phyloP scores from a whole-genome alignment of 495 filamentous ascomycete genomes.

The Daldinia decipiens region DNA sequence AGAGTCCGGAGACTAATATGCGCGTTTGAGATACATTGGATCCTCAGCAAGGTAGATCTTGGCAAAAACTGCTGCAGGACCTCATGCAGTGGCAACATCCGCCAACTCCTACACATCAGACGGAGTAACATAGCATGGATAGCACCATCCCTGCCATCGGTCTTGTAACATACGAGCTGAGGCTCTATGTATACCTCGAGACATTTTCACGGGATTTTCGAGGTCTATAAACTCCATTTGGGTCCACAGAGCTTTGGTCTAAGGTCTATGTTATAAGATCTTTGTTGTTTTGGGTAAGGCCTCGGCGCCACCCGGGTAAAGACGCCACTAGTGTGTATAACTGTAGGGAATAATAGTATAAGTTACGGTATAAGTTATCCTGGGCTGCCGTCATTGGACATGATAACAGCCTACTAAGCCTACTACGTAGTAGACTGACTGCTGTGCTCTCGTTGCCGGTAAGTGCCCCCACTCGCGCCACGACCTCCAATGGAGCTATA shows the following conservation, averaged over 20 bases:
- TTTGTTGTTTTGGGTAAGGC: slow-evolving; percentile 11
- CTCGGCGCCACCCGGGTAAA: slow-evolving; percentile 40
- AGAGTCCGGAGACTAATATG: slow-evolving; percentile 21
- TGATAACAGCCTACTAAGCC: slow-evolving; percentile 33
- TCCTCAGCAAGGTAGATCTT: slow-evolving; percentile 27
- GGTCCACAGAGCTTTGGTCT: neutral
- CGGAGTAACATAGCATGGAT: slow-evolving; percentile 28
- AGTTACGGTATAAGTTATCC: slow-evolving; percentile 6
- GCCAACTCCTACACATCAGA: slow-evolving; percentile 30
- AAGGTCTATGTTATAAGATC: neutral
- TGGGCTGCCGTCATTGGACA: slow-evolving; percentile 27
- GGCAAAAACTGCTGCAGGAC: slow-evolving; percentile 32
- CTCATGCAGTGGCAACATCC: slow-evolving; percentile 33
- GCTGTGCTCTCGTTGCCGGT: slow-evolving; percentile 20
- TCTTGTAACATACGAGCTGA: slow-evolving; percentile 28
- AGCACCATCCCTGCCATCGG: slow-evolving; percentile 17
- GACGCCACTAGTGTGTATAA: neutral
- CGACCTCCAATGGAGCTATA: slow-evolving; percentile 40
- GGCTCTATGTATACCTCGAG: slow-evolving; percentile 33
- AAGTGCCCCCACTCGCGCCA: slow-evolving; percentile 34
- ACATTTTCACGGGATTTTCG: neutral
- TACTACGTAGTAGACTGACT: slow-evolving; percentile 27
- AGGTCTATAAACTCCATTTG: neutral
- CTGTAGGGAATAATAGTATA: slow-evolving; percentile 3
- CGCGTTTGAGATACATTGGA: slow-evolving; percentile 42